Percentiles rank a stretch among this genome's conserved stretches.
Evolutionary conservation across 2,329 filamentous ascomycete species (phyloP).

Genomic region (Xylariaceae sp.): DNA sequence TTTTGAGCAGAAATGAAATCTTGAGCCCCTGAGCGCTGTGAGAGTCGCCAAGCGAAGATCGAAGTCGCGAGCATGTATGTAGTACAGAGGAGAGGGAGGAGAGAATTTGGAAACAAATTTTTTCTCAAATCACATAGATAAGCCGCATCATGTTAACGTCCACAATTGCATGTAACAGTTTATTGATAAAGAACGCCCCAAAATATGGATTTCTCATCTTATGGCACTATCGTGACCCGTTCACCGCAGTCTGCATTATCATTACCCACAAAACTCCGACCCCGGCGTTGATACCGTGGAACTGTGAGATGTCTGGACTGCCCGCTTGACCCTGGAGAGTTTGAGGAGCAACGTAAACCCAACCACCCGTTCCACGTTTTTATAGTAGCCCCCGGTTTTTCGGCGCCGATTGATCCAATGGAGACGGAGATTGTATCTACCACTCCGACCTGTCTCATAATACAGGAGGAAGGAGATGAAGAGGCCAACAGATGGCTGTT

Average conservation of each 20-base stretch:
- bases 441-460: conserved; percentile 18
- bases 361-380: background rate
- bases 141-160: background rate
- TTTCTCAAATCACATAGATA: no score
- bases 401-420: conserved; percentile 12
- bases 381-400: conserved; percentile 1
- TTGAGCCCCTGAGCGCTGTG: background rate
- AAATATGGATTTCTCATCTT: background rate
- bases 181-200: conserved; percentile 7
- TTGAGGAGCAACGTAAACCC: background rate
- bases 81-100: no score
- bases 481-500: background rate
- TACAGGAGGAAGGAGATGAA: conserved; percentile 3
- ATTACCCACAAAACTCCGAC: conserved; percentile 21
- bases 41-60: no score
- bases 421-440: conserved; percentile 12
- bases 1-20: conserved; percentile 1
- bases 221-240: conserved; percentile 4
- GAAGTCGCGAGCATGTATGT: no score
- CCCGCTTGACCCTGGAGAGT: background rate
- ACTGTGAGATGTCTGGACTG: conserved; percentile 7
- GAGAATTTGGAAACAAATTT: no score
- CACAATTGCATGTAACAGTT: no score
- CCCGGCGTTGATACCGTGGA: conserved; percentile 9
- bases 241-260: no score